A percentile compares a stretch with the other conserved stretches of the same genome.
These are phyloP conservation scores for Penicillium atrosanguineum DNA, from an alignment of 495 filamentous ascomycete genomes.

Conservation along the genomic window DNA sequence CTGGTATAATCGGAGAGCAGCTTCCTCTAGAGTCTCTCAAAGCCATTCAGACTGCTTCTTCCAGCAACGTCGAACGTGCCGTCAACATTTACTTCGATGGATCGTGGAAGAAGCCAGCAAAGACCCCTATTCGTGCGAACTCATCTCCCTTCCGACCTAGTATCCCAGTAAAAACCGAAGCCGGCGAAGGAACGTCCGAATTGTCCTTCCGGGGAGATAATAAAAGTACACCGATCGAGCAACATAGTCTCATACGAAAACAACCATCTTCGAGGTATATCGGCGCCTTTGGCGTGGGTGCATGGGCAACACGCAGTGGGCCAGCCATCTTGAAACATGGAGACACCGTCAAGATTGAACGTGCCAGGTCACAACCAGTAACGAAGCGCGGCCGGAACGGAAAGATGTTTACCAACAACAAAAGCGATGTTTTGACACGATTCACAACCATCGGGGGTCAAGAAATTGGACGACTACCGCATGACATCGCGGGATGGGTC, in stretches of 20 bases:
- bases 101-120: slow-evolving; percentile 66
- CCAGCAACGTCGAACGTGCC: slow-evolving; percentile 61
- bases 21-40: slow-evolving; percentile 52
- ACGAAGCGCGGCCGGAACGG: slow-evolving; percentile 50
- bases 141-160: neutral
- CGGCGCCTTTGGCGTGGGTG: slow-evolving; percentile 87
- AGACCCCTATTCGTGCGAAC: neutral
- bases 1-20: slow-evolving; percentile 65
- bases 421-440: slow-evolving; percentile 84
- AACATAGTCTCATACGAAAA: slow-evolving; percentile 30
- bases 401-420: slow-evolving; percentile 52
- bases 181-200: neutral
- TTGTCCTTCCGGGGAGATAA: neutral
- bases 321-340: slow-evolving; percentile 68
- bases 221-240: slow-evolving; percentile 2
- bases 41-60: slow-evolving; percentile 56
- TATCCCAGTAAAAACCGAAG: slow-evolving; percentile 1
- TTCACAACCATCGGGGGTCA: slow-evolving; percentile 79
- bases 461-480: slow-evolving; percentile 85
- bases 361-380: slow-evolving; percentile 66
- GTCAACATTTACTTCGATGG: slow-evolving; percentile 91
- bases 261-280: slow-evolving; percentile 71
- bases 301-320: slow-evolving; percentile 90
- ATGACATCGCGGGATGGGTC: slow-evolving; percentile 90
- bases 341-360: slow-evolving; percentile 79